Evolutionary conservation across 2,329 filamentous ascomycete genomes (phyloP).

Genomic region (Exophiala calicioides): DNA sequence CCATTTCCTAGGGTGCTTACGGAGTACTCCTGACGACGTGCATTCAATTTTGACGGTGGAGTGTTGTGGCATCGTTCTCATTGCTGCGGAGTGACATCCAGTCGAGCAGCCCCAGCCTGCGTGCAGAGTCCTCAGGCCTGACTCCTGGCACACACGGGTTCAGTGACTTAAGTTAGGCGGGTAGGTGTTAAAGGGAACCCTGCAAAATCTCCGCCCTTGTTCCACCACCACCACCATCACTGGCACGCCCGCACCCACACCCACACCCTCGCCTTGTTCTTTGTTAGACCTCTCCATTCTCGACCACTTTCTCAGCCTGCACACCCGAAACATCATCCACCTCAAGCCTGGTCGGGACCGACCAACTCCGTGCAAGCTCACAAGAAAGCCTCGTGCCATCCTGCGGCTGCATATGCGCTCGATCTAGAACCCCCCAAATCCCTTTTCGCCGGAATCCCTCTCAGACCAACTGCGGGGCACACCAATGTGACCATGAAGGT

Average conservation of each 20-base stretch:
- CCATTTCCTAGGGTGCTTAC: no score
- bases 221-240: no score
- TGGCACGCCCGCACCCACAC: no score
- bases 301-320: slow-evolving; percentile 10
- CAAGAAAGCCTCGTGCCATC: slow-evolving; percentile 20
- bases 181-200: no score
- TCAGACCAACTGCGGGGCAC: slow-evolving; percentile 23
- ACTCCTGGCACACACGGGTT: not conserved
- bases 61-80: no score
- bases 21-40: no score
- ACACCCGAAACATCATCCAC: slow-evolving; percentile 17
- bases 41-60: no score
- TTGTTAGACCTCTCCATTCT: slow-evolving; percentile 9
- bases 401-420: slow-evolving; percentile 23
- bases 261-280: not conserved
- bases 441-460: slow-evolving; percentile 9
- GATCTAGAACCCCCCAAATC: slow-evolving; percentile 21
- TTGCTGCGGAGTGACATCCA: no score
- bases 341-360: slow-evolving; percentile 13
- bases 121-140: not conserved
- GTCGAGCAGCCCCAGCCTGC: no score
- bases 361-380: slow-evolving; percentile 15
- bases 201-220: not conserved
- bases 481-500: slow-evolving; percentile 30
- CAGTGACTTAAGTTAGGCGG: no score